These are phyloP conservation scores for Phytophthora europaea DNA, from an alignment of 352 stramenopile species.

Conservation along the genomic window DNA sequence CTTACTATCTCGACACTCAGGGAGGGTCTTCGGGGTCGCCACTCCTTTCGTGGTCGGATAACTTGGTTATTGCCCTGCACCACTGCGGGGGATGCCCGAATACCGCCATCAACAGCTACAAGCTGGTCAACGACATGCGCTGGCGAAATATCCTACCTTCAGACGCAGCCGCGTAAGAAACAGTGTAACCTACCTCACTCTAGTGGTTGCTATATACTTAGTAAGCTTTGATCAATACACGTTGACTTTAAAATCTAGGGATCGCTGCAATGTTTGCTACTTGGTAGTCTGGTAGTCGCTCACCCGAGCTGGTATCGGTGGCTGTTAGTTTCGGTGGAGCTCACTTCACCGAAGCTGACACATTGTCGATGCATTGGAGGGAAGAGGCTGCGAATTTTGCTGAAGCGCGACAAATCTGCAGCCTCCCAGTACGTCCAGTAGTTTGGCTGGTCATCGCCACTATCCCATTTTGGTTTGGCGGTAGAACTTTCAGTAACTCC, in stretches of 20 bases:
- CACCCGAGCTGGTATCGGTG: not conserved
- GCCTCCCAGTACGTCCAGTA: conserved; percentile 22
- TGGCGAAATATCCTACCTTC: conserved; percentile 48
- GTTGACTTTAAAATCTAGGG: not conserved
- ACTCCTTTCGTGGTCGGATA: conserved; percentile 65
- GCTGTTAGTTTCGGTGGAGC: not conserved
- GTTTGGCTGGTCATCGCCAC: conserved; percentile 17
- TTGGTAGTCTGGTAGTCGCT: not conserved
- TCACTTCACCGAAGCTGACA: conserved; percentile 7
- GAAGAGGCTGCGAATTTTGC: conserved; percentile 23
- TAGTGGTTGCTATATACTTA: not conserved
- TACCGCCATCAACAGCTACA: conserved; percentile 70
- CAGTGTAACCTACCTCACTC: not conserved
- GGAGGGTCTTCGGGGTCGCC: conserved; percentile 80
- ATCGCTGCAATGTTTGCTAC: not conserved
- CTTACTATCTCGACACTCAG: conserved; percentile 77
- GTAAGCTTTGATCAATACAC: not conserved
- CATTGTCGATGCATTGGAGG: not conserved
- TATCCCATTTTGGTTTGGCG: conserved; percentile 26
- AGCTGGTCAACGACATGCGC: conserved; percentile 62
- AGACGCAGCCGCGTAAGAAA: conserved; percentile 38
- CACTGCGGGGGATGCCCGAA: conserved; percentile 85
- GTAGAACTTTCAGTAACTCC: conserved; percentile 35
- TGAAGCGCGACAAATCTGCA: conserved; percentile 7
- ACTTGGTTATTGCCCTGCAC: conserved; percentile 73